phyloP scores from a whole-genome alignment of 2,329 filamentous ascomycete species.

The Beauveria scarabaeidicola region DNA sequence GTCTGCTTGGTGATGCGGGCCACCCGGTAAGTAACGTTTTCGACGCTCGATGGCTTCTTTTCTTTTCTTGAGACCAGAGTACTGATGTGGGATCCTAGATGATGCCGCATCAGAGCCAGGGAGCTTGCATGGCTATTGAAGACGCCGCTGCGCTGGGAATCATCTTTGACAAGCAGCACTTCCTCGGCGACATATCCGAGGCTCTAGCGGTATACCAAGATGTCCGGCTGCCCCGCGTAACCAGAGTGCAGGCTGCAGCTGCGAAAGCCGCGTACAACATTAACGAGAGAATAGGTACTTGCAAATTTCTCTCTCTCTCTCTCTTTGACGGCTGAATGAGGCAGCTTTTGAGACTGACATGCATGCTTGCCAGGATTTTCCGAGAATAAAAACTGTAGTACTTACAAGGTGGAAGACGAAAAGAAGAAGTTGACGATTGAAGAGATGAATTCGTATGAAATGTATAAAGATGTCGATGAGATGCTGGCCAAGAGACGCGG shows the following conservation, averaged over 20 bases:
- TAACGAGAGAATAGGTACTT: conserved; percentile 53
- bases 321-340: too few species aligned
- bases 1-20: conserved; percentile 57
- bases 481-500: conserved; percentile 29
- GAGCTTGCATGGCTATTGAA: conserved; percentile 61
- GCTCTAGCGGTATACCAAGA: conserved; percentile 41
- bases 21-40: conserved; percentile 44
- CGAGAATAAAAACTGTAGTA: conserved; percentile 44
- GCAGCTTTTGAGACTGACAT: background rate
- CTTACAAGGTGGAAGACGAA: conserved; percentile 55
- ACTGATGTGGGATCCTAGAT: conserved; percentile 31
- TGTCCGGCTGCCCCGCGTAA: conserved; percentile 46
- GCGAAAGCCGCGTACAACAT: conserved; percentile 53
- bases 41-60: background rate
- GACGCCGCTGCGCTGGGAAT: conserved; percentile 56
- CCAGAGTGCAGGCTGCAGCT: conserved; percentile 47
- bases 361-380: conserved; percentile 49
- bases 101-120: conserved; percentile 63
- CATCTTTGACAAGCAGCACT: conserved; percentile 42
- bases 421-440: conserved; percentile 56
- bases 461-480: conserved; percentile 48
- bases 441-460: conserved; percentile 60
- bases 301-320: too few species aligned
- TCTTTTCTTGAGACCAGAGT: background rate
- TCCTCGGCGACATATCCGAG: conserved; percentile 38